Evolutionary conservation across 257 asterid species (phyloP), one percentile per base, ranked within the genome.

Genomic region (Rubia yunnanensis): DNA sequence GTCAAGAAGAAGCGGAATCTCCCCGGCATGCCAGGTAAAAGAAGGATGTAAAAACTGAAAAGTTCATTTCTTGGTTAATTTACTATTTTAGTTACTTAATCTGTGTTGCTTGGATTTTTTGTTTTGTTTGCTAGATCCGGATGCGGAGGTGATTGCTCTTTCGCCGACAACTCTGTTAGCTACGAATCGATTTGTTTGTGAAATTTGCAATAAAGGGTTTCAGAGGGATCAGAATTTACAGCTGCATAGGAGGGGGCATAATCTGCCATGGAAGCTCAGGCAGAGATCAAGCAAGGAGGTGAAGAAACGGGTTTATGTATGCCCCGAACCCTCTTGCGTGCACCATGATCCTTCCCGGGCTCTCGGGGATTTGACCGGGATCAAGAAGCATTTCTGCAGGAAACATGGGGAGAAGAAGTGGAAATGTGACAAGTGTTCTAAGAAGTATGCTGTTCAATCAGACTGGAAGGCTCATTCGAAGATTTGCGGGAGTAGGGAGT

Each of bases 341-440:
- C 96, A 89, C 71, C 95, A 89, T 63, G 85, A 85, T 50, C 94
- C 95, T 53, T 80, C 85, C 9, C 77, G 96, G 70, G 96, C 96
- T 0, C 68, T 89, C 70, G 95, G 96, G 14, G 96, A 89, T 76
- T 81, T 89, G 71, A 89, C 96, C 1, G 96, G 95, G 60, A 89
- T 89, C 68, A 89, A 89, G 83, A 89, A 89, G 76, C 97, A 89
- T 80, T 90, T 82, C 82, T 81, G 94, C 75, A 54, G 97, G 67
- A 90, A 90, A 76, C 97, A 90, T 31, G 95, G 97, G 20, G 95
- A 90, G 79, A 90, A 90, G 87, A 90, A 89, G 73, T 85, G 94
- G 91, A 85, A 85, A 80, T 89, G 96, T 72, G 91, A 85, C 0
- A 82, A 82, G 53, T 89, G 96, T 52, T 84, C 94, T 1, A 90